Percentiles rank a stretch among this genome's conserved stretches.
Conservation (phyloP, 257 asterid genomes). For the Perilla frutescens region DNA sequence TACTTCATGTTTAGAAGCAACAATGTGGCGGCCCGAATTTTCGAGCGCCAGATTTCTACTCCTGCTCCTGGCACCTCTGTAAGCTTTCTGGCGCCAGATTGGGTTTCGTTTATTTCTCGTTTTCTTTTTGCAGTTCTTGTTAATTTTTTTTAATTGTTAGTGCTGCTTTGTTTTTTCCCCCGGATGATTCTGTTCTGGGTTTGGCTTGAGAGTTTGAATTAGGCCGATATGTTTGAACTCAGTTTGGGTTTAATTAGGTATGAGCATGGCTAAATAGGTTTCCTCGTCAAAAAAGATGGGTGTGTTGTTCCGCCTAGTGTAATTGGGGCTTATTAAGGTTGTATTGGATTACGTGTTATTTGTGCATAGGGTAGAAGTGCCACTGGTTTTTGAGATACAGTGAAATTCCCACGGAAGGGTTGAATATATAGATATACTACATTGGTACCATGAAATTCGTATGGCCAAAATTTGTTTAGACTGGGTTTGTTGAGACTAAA, state of each 20-base stretch:
- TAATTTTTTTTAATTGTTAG: background rate
- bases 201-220: slow-evolving; percentile 21
- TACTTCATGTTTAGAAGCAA: slow-evolving; percentile 84
- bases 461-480: background rate
- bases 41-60: slow-evolving; percentile 90
- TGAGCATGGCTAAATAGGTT: slow-evolving; percentile 19
- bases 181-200: slow-evolving; percentile 1
- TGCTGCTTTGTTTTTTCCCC: background rate
- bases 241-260: background rate
- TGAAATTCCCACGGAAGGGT: background rate
- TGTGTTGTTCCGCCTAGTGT: background rate
- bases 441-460: slow-evolving; percentile 18
- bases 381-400: background rate
- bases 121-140: background rate
- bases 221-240: slow-evolving; percentile 2
- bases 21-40: slow-evolving; percentile 95
- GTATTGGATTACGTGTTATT: slow-evolving; percentile 10
- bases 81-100: slow-evolving; percentile 27
- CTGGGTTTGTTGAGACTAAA: background rate
- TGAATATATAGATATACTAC: background rate
- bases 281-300: background rate
- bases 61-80: slow-evolving; percentile 97
- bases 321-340: background rate
- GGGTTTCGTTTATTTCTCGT: slow-evolving; percentile 6
- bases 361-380: background rate